phyloP scores from a whole-genome alignment of 2,329 filamentous ascomycete species.

The Mycosphaerella sp. region DNA sequence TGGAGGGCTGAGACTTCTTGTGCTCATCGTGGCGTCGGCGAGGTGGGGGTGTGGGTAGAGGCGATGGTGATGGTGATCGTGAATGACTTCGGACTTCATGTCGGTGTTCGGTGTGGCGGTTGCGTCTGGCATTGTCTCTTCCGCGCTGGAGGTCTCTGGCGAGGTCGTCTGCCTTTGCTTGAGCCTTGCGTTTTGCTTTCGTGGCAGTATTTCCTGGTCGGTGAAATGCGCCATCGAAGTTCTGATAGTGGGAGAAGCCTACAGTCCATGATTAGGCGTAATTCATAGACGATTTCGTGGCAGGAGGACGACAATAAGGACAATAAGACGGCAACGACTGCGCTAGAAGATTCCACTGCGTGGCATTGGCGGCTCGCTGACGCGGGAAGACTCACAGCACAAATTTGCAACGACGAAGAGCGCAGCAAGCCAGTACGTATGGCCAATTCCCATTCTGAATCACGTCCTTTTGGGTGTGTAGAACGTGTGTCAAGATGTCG shows the following conservation, averaged over 20 bases:
- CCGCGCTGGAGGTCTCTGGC: slow-evolving; percentile 1
- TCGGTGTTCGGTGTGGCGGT: neutral
- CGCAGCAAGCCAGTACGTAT: neutral
- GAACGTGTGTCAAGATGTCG: neutral
- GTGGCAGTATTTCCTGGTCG: slow-evolving; percentile 18
- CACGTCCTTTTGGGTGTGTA: neutral
- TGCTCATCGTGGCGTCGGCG: neutral
- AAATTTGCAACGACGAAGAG: neutral
- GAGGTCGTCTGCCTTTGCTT: slow-evolving; percentile 6
- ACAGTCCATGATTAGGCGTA: neutral
- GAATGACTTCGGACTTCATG: neutral
- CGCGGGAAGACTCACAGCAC: neutral
- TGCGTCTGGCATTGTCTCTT: neutral
- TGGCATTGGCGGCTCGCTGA: no score
- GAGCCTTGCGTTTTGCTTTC: slow-evolving; percentile 12
- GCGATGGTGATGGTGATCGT: neutral
- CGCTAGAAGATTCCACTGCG: no score
- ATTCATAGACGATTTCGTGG: neutral
- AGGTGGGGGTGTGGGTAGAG: neutral
- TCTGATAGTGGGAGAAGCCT: slow-evolving; percentile 24
- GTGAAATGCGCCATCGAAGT: slow-evolving; percentile 22
- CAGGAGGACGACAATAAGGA: neutral
- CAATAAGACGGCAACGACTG: neutral
- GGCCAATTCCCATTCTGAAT: neutral
- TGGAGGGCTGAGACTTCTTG: neutral